phyloP scores from a whole-genome alignment of 345 rosid species.

The Hibiscus syriacus region DNA sequence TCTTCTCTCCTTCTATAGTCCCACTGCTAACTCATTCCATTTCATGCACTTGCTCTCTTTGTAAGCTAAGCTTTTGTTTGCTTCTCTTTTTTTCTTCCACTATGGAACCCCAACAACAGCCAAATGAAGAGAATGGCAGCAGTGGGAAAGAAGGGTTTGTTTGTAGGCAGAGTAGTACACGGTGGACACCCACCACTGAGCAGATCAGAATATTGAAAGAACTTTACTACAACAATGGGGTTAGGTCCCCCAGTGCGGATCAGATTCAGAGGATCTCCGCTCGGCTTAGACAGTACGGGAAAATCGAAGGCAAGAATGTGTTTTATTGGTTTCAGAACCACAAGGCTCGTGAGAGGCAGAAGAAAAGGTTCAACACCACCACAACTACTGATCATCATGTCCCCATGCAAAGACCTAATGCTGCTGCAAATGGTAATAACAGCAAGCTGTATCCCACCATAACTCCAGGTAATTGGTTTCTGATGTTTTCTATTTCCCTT shows the following conservation, averaged over 20 bases:
- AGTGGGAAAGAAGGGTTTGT: conserved; percentile 23
- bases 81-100: no score
- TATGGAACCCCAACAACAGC: no score
- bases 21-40: no score
- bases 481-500: not conserved
- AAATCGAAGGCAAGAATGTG: conserved; percentile 96
- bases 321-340: conserved; percentile 99
- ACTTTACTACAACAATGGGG: conserved; percentile 81
- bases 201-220: conserved; percentile 85
- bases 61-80: no score
- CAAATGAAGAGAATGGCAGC: no score
- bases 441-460: conserved; percentile 25
- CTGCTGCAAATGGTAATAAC: conserved; percentile 4
- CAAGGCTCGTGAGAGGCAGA: conserved; percentile 97
- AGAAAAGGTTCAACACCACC: conserved; percentile 54
- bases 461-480: conserved; percentile 20
- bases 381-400: conserved; percentile 4
- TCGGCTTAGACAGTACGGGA: conserved; percentile 72
- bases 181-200: conserved; percentile 96
- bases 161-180: conserved; percentile 81
- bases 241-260: conserved; percentile 85
- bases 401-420: conserved; percentile 37
- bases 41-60: no score
- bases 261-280: conserved; percentile 95
- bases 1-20: not conserved